Evolutionary conservation across 805 yeast genomes (phyloP).

Genomic region (Komagataella pseudopastoris): DNA sequence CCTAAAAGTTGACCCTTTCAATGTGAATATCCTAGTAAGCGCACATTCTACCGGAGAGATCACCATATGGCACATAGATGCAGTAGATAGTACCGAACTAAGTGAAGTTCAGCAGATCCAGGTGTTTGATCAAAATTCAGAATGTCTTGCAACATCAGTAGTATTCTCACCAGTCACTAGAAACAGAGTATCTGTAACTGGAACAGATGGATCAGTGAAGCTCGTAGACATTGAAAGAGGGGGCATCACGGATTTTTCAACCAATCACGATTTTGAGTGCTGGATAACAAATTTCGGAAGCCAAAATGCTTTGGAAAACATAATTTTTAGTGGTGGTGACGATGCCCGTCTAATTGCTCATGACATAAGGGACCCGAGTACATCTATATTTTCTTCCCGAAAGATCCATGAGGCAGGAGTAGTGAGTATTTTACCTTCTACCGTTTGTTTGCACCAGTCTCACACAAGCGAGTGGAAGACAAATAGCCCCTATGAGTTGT

Average conservation of each 20-base stretch:
- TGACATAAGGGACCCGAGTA: conserved; percentile 34
- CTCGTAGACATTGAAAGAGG: conserved; percentile 18
- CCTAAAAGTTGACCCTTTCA: conserved; percentile 49
- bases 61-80: conserved; percentile 40
- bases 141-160: conserved; percentile 45
- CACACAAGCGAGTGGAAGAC: conserved; percentile 1
- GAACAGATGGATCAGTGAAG: conserved; percentile 54
- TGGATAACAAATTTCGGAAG: conserved; percentile 78
- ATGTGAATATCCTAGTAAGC: conserved; percentile 32
- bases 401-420: conserved; percentile 86
- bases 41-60: conserved; percentile 79
- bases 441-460: conserved; percentile 2
- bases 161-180: conserved; percentile 34
- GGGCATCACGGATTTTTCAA: conserved; percentile 12
- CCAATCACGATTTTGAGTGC: conserved; percentile 62
- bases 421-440: conserved; percentile 41
- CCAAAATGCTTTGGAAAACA: conserved; percentile 32
- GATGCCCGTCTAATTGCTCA: conserved; percentile 67
- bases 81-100: conserved; percentile 9
- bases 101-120: conserved; percentile 19
- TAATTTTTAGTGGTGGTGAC: conserved; percentile 84
- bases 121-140: conserved; percentile 29
- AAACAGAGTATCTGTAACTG: conserved; percentile 35
- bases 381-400: conserved; percentile 20
- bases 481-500: conserved; percentile 31